These are phyloP conservation scores for Mollisia scopiformis DNA, from an alignment of 2,329 filamentous ascomycete genomes.

Conservation along the genomic window DNA sequence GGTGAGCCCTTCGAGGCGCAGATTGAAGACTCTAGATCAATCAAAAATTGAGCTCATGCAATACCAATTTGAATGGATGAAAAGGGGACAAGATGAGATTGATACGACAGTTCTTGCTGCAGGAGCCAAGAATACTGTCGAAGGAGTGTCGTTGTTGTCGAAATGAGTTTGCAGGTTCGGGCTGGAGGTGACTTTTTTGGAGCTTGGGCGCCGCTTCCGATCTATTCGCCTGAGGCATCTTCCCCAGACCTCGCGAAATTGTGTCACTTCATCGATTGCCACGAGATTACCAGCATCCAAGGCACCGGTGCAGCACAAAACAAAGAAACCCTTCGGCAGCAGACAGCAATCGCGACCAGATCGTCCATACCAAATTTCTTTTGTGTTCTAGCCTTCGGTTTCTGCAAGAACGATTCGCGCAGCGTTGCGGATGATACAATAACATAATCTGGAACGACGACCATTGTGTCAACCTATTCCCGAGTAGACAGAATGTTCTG, in stretches of 20 bases:
- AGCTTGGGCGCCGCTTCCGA: neutral
- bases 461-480: slow-evolving; percentile 9
- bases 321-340: neutral
- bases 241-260: neutral
- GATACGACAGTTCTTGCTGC: slow-evolving; percentile 4
- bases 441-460: slow-evolving; percentile 23
- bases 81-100: slow-evolving; percentile 11
- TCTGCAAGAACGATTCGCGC: neutral
- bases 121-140: neutral
- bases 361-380: neutral
- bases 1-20: slow-evolving; percentile 36
- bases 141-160: too few species aligned
- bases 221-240: neutral
- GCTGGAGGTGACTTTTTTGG: neutral
- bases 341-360: neutral
- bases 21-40: slow-evolving; percentile 30
- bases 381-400: neutral
- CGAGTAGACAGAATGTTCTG: slow-evolving; percentile 56
- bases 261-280: slow-evolving; percentile 8
- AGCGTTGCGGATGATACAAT: slow-evolving; percentile 25
- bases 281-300: slow-evolving; percentile 2
- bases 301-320: neutral
- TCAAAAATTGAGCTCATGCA: slow-evolving; percentile 27
- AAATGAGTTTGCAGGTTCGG: too few species aligned
- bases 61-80: slow-evolving; percentile 9